Conservation (phyloP, 345 rosid species). For the Euphorbia peplus region DNA sequence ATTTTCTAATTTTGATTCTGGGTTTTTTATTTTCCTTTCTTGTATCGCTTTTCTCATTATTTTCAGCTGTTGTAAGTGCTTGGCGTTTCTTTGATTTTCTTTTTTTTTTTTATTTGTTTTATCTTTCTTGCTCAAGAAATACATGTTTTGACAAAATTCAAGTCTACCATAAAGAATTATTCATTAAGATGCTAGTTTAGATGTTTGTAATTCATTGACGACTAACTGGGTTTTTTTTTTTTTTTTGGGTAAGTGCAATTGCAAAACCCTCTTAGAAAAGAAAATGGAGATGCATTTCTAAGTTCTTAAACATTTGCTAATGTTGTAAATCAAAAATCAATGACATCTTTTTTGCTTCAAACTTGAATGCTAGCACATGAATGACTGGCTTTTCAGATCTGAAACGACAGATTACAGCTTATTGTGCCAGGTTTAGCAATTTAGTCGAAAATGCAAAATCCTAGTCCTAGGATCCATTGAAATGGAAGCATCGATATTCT, state of each 20-base stretch:
- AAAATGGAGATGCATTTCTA: background rate
- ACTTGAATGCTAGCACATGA: background rate
- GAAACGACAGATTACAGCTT: background rate
- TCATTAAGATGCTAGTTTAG: background rate
- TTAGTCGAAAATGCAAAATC: background rate
- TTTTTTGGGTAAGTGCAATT: no score
- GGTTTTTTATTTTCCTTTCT: background rate
- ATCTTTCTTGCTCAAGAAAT: no score
- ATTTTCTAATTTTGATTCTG: background rate
- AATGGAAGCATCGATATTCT: background rate
- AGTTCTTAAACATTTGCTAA: background rate
- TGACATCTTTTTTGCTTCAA: background rate
- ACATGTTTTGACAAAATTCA: background rate
- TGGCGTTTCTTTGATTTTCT: slow-evolving; percentile 2
- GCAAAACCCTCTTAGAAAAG: background rate
- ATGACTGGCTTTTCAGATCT: slow-evolving; percentile 5
- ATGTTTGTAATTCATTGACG: background rate
- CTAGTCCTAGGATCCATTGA: background rate
- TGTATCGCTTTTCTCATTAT: background rate
- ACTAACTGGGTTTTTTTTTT: background rate
- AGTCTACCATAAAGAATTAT: background rate
- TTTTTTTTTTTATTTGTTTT: slow-evolving; percentile 6
- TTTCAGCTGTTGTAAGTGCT: background rate
- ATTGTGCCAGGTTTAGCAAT: background rate
- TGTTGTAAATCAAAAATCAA: background rate